phyloP scores from a whole-genome alignment of 371 early-diverging fungal genomes.

The Mortierella sp. region DNA sequence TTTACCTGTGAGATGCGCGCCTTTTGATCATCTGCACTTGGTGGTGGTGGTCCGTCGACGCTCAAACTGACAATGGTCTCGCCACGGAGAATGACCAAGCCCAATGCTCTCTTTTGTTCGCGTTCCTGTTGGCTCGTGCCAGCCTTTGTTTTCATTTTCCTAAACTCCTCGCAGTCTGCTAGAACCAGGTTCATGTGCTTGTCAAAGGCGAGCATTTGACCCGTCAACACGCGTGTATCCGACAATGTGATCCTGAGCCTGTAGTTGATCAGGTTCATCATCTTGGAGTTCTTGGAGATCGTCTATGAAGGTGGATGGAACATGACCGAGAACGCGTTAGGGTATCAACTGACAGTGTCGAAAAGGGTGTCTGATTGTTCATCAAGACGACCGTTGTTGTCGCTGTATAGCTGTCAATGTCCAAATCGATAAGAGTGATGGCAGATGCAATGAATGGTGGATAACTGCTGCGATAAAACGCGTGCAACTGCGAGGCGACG shows the following conservation, averaged over 20 bases:
- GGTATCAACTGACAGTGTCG: not conserved
- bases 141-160: constrained; percentile 83
- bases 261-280: constrained; percentile 94
- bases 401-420: too few relatives aligned
- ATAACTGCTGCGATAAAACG: too few relatives aligned
- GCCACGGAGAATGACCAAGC: constrained; percentile 94
- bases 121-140: constrained; percentile 48
- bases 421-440: too few relatives aligned
- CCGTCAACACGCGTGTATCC: constrained; percentile 92
- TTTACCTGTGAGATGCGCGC: constrained; percentile 57
- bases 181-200: constrained; percentile 98
- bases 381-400: too few relatives aligned
- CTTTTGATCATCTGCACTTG: constrained; percentile 68
- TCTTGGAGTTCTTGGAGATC: constrained; percentile 83
- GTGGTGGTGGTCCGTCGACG: constrained; percentile 94
- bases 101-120: constrained; percentile 89
- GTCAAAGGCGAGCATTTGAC: constrained; percentile 98
- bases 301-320: constrained; percentile 37
- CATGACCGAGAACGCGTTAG: not conserved
- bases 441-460: too few relatives aligned
- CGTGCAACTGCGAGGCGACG: too few relatives aligned
- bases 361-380: too few relatives aligned
- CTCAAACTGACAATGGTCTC: constrained; percentile 93
- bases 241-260: constrained; percentile 91
- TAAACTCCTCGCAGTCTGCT: constrained; percentile 96